A percentile compares a stretch with the other conserved stretches of the same genome.
These are phyloP conservation scores for Phaeodactylum tricornutum DNA, from an alignment of 108 stramenopile species.

Conservation along the genomic window DNA sequence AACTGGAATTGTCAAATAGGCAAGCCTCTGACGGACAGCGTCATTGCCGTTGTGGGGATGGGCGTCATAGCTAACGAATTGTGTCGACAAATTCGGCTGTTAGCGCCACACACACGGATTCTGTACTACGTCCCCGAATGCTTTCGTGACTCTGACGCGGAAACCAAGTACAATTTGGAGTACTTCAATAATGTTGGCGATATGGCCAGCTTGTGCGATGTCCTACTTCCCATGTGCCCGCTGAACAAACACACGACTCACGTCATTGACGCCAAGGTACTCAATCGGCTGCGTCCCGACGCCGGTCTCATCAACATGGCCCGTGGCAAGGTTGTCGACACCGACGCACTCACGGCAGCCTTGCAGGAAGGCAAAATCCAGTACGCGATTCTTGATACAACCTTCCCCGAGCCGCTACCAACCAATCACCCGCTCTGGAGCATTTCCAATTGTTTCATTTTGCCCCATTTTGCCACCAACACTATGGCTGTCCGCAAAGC, in stretches of 20 bases:
- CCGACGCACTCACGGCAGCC: constrained; percentile 27
- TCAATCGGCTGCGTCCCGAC: constrained; percentile 7
- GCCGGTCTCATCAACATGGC: constrained; percentile 47
- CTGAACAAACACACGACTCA: constrained; percentile 25
- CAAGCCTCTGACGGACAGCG: constrained; percentile 22
- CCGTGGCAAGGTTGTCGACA: constrained; percentile 50
- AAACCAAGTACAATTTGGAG: constrained; percentile 12
- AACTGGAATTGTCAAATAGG: constrained; percentile 56
- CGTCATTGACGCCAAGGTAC: constrained; percentile 24
- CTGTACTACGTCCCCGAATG: constrained; percentile 30
- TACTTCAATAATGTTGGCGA: constrained; percentile 11
- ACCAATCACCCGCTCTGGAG: constrained; percentile 32
- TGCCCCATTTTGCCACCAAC: constrained; percentile 56
- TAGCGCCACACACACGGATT: constrained; percentile 28
- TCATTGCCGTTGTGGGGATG: constrained; percentile 46
- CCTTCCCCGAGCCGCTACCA: constrained; percentile 49
- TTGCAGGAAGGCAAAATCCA: constrained; percentile 24
- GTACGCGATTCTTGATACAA: constrained; percentile 53
- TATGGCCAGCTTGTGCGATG: constrained; percentile 22
- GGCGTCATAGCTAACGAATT: constrained; percentile 36
- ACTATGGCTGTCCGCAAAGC: constrained; percentile 42
- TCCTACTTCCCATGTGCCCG: constrained; percentile 37
- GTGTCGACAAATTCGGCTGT: constrained; percentile 25
- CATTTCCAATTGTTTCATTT: constrained; percentile 35
- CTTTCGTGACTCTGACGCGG: constrained; percentile 14